Evolutionary conservation across 768 basidiomycete genomes (phyloP).

Genomic region (Sporobolomyces pararoseus): DNA sequence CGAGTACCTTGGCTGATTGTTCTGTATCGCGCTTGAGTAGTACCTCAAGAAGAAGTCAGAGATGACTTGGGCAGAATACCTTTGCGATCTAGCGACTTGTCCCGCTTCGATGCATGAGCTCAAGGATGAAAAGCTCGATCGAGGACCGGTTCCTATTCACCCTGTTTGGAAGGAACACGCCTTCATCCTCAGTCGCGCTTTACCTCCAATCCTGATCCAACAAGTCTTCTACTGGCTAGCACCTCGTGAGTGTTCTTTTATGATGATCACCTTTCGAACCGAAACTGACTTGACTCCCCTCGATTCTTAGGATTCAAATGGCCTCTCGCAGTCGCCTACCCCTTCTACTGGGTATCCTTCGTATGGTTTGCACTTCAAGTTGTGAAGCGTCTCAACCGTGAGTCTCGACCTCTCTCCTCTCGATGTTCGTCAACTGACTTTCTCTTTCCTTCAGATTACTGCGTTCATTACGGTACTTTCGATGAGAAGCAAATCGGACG

Average conservation of each 20-base stretch:
- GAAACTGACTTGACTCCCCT: not conserved
- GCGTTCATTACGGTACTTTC: conserved; percentile 27
- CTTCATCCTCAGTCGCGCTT: conserved; percentile 20
- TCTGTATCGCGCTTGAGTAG: too few species aligned
- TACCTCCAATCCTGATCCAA: conserved; percentile 18
- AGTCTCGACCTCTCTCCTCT: not conserved
- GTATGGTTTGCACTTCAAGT: conserved; percentile 20
- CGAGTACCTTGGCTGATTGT: not conserved
- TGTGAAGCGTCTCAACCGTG: conserved; percentile 13
- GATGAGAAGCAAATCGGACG: conserved; percentile 37
- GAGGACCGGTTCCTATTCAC: conserved; percentile 16
- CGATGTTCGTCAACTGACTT: not conserved
- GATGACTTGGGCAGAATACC: conserved; percentile 25
- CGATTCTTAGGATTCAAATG: conserved; percentile 12
- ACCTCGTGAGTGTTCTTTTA: conserved; percentile 18
- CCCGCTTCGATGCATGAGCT: conserved; percentile 27
- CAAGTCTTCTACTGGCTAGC: not conserved
- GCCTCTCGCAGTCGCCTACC: conserved; percentile 22
- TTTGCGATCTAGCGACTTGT: conserved; percentile 33
- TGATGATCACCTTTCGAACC: not conserved
- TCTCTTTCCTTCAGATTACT: conserved; percentile 2
- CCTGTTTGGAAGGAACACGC: conserved; percentile 17
- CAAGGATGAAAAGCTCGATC: conserved; percentile 26
- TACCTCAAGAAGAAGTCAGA: conserved; percentile 26
- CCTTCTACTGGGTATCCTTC: conserved; percentile 20